These are phyloP conservation scores for Anthracocystis setariae DNA, from an alignment of 1,284 basidiomycete species.

Conservation along the genomic window DNA sequence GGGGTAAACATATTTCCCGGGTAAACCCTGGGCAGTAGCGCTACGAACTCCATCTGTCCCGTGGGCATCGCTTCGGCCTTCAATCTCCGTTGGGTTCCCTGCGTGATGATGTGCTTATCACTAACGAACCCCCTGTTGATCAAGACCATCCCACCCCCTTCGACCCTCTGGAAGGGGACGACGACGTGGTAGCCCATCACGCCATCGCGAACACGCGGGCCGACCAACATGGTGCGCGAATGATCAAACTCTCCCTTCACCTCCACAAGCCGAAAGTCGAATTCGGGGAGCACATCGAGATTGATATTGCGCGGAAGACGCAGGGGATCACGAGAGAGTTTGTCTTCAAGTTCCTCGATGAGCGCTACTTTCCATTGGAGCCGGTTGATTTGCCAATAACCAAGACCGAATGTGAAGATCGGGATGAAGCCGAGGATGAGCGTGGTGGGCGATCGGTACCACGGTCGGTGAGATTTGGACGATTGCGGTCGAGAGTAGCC, in stretches of 20 bases:
- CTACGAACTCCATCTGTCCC: slow-evolving; percentile 33
- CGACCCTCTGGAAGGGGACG: slow-evolving; percentile 80
- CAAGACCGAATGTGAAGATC: slow-evolving; percentile 88
- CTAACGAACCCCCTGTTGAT: slow-evolving; percentile 85
- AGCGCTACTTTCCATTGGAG: slow-evolving; percentile 94
- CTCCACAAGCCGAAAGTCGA: slow-evolving; percentile 59
- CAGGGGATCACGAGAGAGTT: slow-evolving; percentile 83
- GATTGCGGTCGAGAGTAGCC: slow-evolving; percentile 26
- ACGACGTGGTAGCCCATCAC: slow-evolving; percentile 85
- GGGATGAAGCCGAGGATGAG: slow-evolving; percentile 86
- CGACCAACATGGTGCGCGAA: slow-evolving; percentile 79
- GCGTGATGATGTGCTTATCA: slow-evolving; percentile 67
- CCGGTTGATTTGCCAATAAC: slow-evolving; percentile 89
- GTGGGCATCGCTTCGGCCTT: slow-evolving; percentile 23
- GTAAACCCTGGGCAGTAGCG: slow-evolving; percentile 59
- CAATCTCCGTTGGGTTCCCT: slow-evolving; percentile 30
- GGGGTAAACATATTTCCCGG: slow-evolving; percentile 81
- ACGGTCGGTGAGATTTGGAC: slow-evolving; percentile 24
- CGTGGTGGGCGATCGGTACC: slow-evolving; percentile 61
- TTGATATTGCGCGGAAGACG: slow-evolving; percentile 85
- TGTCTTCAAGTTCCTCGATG: slow-evolving; percentile 93
- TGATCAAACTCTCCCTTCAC: slow-evolving; percentile 70
- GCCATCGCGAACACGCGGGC: slow-evolving; percentile 88
- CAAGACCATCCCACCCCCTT: slow-evolving; percentile 74
- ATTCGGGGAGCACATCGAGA: slow-evolving; percentile 51